Base-by-base conservation (phyloP, 1,284 basidiomycete genomes). In the Microbotryomycetes sp. region DNA sequence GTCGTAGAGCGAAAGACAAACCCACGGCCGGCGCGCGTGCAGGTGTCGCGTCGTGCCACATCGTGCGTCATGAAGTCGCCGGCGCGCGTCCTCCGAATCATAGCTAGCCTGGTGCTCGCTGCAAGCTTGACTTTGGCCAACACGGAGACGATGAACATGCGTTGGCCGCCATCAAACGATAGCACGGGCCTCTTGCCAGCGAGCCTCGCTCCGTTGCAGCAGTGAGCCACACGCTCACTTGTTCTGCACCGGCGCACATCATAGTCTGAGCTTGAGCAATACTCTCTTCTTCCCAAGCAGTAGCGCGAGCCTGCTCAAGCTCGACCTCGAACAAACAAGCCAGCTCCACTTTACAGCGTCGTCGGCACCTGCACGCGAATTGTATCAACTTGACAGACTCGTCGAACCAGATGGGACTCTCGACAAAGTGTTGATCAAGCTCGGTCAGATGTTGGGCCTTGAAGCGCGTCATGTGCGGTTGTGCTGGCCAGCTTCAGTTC, bases 401-500 rank as follows among this genome's bases (percentile, higher is more conserved):
- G n/a, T n/a, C n/a, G n/a, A n/a, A n/a, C n/a, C n/a, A n/a, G n/a
- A n/a, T n/a, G n/a, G n/a, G n/a, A n/a, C 50, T 23, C 15, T 12
- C 19, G 14, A 3, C n/a, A 52, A 22, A 2, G 16, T 14, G 25
- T 51, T 26, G 49, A 19, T 19, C 22, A 30, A 29, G 50, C 50
- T 14, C 6, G 12, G 23, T 14, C 26, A 28, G 9, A 15, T 22
- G 6, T 47, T 15, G 16, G 9, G 26, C 23, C 4, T 47, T 6
- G 42, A 29, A 3, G 19, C 42, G 31, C 22, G 54, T n/a, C 36
- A 22, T 19, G 54, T 29, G 42, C 23, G 54, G 23, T n/a, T 55
- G 14, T 46, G 54, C 26, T 55, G 54, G 54, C 54, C 54, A 1
- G 54, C 54, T 15, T 55, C 54, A 28, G 54, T 55, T 25, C 4